Percentiles rank a stretch among this genome's conserved stretches.
Evolutionary conservation across 805 yeast genomes (phyloP).

Genomic region (Yarrowia bubula): DNA sequence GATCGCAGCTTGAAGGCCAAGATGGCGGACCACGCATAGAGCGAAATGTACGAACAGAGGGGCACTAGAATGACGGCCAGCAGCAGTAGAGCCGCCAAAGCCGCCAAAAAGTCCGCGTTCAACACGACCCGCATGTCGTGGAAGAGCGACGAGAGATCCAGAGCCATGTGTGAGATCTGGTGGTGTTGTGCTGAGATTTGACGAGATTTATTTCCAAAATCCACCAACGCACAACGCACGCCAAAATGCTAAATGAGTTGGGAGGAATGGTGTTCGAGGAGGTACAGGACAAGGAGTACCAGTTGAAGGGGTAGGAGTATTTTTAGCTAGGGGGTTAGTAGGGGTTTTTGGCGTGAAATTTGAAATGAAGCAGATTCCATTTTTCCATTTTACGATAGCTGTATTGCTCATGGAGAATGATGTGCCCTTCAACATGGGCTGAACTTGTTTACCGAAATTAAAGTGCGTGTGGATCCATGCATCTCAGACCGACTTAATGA

Average conservation of each 20-base stretch:
- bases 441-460: background rate
- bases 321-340: too few relatives aligned
- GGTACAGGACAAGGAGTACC: too few relatives aligned
- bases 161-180: background rate
- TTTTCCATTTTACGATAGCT: too few relatives aligned
- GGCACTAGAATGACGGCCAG: conserved; percentile 27
- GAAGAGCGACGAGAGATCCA: conserved; percentile 1
- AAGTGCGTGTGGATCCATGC: background rate
- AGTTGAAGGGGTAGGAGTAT: too few relatives aligned
- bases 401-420: too few relatives aligned
- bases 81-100: conserved; percentile 17
- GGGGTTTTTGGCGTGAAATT: too few relatives aligned
- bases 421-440: too few relatives aligned
- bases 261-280: background rate
- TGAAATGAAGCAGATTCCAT: too few relatives aligned
- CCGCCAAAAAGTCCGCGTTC: conserved; percentile 22
- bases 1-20: conserved; percentile 30
- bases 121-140: conserved; percentile 1
- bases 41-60: conserved; percentile 23
- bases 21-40: conserved; percentile 27
- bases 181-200: background rate
- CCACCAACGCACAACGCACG: too few relatives aligned
- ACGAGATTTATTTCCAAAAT: background rate
- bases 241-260: too few relatives aligned
- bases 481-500: background rate